Evolutionary conservation across 1,284 basidiomycete species (phyloP), one percentile per base, ranked within the genome.

Genomic region (Sanghuangporus weigelae): DNA sequence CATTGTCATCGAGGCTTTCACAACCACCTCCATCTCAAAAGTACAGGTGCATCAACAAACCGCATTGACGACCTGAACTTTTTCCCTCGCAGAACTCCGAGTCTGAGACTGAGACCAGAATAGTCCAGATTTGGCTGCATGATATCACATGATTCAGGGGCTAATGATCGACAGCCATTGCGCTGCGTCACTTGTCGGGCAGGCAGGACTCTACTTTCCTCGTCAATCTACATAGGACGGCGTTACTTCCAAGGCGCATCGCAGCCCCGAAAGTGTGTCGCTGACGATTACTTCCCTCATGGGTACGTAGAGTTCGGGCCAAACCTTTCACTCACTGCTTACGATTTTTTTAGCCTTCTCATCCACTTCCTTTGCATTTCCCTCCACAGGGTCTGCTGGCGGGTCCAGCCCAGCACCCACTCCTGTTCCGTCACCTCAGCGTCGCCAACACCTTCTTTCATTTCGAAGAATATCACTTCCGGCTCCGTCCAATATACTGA

Each of bases 381-480:
- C 64, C 12, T 58, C 64, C 10, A 59, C 60, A 6, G 64, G 59
- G 19, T n/a, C 49, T 3, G 57, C 49, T n/a, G 51, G 16, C 36
- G 51, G 63, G 23, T 26, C 23, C 10, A 31, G 26, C 26, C 26
- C 26, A 3, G 21, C 49, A 23, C 50, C 26, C 59, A 26, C 56
- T 38, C 38, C 51, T n/a, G 8, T 59, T 2, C 59, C 62, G 14
- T 60, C 66, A 23, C 53, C 48, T 14, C 59, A 61, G 54, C 59
- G 63, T 46, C 73, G 76, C 8, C 74, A 77, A 7, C 77, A 79
- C 1, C 77, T 85, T 69, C 79, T 82, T 68, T 88, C 89, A 8
- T 92, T 92, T 71, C 83, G 90, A 60, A 80, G 90, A 50, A 92
- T 92, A 65, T 92, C 90, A 14, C 76, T 92, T 7, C 90, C 90